Percentiles rank a stretch among this genome's conserved stretches.
Evolutionary conservation across 1,284 basidiomycete species (phyloP).

Genomic region (Tilletia caries): DNA sequence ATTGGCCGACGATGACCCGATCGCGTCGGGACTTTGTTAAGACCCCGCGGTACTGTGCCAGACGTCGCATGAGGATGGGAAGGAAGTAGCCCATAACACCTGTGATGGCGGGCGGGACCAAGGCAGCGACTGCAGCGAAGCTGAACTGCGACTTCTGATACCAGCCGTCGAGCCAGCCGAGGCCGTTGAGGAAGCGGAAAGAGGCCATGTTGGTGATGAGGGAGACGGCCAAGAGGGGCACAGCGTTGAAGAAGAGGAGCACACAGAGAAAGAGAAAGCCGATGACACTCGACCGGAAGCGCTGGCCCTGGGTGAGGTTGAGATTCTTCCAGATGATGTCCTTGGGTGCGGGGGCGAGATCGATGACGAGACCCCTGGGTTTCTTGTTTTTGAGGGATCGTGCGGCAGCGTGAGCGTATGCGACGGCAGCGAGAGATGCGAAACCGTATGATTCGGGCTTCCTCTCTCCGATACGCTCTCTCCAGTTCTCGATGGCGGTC

Average conservation of each 20-base stretch:
- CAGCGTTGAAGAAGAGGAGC: constrained; percentile 46
- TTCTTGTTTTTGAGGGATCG: constrained; percentile 33
- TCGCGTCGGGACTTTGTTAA: constrained; percentile 42
- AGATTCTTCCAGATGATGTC: constrained; percentile 52
- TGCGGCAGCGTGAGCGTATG: constrained; percentile 49
- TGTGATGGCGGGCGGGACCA: constrained; percentile 47
- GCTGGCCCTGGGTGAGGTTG: constrained; percentile 28
- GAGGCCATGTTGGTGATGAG: constrained; percentile 46
- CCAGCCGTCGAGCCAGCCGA: constrained; percentile 34
- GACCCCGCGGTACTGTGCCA: constrained; percentile 50
- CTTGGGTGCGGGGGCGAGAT: constrained; percentile 40
- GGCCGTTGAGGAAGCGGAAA: constrained; percentile 31
- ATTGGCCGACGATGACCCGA: constrained; percentile 39
- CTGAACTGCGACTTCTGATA: constrained; percentile 28
- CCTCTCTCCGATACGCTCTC: constrained; percentile 41
- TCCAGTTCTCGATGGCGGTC: constrained; percentile 56
- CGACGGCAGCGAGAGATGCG: constrained; percentile 44
- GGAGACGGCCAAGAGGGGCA: constrained; percentile 44
- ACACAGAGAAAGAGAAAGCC: constrained; percentile 39
- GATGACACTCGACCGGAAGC: constrained; percentile 32
- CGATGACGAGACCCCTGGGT: constrained; percentile 34
- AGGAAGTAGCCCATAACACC: constrained; percentile 40
- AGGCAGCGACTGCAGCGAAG: constrained; percentile 46
- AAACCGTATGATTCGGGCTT: constrained; percentile 50
- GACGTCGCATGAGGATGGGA: constrained; percentile 44